phyloP scores from a whole-genome alignment of 306 rosid species.

The Trifolium fragiferum region DNA sequence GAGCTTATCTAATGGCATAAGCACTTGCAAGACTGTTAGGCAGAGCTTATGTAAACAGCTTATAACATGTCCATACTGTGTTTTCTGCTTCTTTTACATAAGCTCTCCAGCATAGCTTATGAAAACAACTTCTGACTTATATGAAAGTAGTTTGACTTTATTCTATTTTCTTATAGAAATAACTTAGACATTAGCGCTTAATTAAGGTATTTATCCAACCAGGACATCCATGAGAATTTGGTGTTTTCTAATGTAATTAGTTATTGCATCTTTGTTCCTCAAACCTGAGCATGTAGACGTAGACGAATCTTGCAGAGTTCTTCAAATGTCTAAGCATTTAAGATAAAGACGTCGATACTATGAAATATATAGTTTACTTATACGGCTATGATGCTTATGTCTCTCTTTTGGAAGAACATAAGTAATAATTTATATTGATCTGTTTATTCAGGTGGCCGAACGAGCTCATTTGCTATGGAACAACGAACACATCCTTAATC shows the following conservation, averaged over 20 bases:
- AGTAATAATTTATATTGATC: neutral
- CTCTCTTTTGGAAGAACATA: conserved; percentile 2
- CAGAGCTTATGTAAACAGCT: neutral
- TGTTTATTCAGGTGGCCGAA: conserved; percentile 79
- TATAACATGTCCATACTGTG: neutral
- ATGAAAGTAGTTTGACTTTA: neutral
- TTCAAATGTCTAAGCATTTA: conserved; percentile 16
- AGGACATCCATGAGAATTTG: neutral
- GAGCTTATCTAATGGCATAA: neutral
- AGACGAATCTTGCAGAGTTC: conserved; percentile 1
- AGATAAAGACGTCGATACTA: neutral
- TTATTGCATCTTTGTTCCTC: conserved; percentile 28
- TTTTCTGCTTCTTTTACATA: neutral
- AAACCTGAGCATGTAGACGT: conserved; percentile 21
- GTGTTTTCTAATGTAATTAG: neutral
- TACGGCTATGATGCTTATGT: neutral
- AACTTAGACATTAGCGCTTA: neutral
- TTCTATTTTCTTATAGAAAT: too few species aligned
- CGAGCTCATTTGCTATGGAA: conserved; percentile 96
- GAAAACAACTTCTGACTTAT: neutral
- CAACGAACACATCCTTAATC: conserved; percentile 84
- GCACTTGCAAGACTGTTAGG: neutral
- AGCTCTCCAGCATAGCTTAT: neutral
- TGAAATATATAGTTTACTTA: conserved; percentile 11
- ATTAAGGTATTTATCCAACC: too few species aligned